phyloP scores from a whole-genome alignment of 768 basidiomycete species.

The Udeniomyces megalosporus region DNA sequence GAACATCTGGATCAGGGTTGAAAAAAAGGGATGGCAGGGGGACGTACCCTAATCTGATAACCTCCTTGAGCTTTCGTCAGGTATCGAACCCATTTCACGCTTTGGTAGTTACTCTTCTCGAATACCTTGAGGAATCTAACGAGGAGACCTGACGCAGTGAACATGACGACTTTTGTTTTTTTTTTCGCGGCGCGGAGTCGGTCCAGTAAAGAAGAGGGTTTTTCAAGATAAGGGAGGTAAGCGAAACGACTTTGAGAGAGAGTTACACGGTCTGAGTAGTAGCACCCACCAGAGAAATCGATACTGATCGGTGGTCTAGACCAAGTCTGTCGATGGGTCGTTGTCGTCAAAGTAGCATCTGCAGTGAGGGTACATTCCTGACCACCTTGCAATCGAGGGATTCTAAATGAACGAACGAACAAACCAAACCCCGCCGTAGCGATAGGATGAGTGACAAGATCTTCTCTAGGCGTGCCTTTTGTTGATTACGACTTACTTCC shows the following conservation, averaged over 20 bases:
- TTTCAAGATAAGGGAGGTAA: too few species aligned
- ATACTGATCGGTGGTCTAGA: conserved; percentile 93
- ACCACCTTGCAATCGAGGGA: conserved; percentile 80
- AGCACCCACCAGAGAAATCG: conserved; percentile 60
- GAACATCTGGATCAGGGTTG: too few species aligned
- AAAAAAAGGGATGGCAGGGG: too few species aligned
- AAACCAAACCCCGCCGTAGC: too few species aligned
- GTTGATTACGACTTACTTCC: conserved; percentile 87
- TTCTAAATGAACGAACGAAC: conserved; percentile 35
- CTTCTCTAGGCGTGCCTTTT: neutral
- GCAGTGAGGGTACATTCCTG: conserved; percentile 76
- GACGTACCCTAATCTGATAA: conserved; percentile 13
- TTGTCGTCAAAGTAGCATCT: conserved; percentile 65
- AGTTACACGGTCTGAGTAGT: too few species aligned
- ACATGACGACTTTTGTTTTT: conserved; percentile 70
- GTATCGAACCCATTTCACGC: conserved; percentile 16
- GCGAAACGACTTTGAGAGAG: too few species aligned
- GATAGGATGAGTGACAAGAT: too few species aligned
- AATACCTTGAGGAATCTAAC: conserved; percentile 97
- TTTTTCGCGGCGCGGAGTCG: neutral
- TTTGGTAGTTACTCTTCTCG: conserved; percentile 79
- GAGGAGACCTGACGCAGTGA: conserved; percentile 86
- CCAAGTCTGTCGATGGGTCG: conserved; percentile 90
- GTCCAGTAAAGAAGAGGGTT: neutral
- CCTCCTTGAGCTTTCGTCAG: conserved; percentile 15